Conservation (phyloP, 148 eudicot species). For the Diospyros kaki region DNA sequence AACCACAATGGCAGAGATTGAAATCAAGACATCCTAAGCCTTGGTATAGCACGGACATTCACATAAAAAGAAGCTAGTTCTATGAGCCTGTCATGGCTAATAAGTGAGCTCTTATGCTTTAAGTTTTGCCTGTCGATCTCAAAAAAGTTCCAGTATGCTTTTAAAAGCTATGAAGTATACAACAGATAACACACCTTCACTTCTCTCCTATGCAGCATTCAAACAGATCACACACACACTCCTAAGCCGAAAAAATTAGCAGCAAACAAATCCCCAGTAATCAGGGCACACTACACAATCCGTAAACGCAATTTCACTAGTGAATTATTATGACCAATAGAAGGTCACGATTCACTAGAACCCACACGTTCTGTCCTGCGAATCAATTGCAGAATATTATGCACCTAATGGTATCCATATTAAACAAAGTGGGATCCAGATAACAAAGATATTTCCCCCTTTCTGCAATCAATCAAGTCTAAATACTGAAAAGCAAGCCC, state of each 20-base stretch:
- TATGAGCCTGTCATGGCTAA: background rate
- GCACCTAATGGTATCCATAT: background rate
- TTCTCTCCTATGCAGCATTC: background rate
- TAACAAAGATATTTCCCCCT: background rate
- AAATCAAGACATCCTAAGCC: background rate
- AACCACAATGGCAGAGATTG: background rate
- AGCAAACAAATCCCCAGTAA: background rate
- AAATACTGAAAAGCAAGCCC: background rate
- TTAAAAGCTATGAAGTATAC: background rate
- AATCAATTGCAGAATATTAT: background rate
- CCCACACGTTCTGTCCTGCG: background rate
- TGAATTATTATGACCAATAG: background rate
- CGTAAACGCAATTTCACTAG: background rate
- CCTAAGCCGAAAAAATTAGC: background rate
- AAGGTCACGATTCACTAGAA: background rate
- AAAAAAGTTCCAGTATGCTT: background rate
- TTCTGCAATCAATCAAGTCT: background rate
- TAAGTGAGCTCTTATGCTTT: conserved; percentile 4
- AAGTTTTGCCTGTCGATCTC: background rate
- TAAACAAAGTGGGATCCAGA: conserved; percentile 1
- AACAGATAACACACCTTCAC: background rate
- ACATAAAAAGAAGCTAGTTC: background rate
- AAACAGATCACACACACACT: background rate
- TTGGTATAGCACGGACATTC: background rate
- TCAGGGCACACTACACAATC: background rate